Evolutionary conservation across 805 yeast species (phyloP).

Genomic region (Candida nonsorbophila): DNA sequence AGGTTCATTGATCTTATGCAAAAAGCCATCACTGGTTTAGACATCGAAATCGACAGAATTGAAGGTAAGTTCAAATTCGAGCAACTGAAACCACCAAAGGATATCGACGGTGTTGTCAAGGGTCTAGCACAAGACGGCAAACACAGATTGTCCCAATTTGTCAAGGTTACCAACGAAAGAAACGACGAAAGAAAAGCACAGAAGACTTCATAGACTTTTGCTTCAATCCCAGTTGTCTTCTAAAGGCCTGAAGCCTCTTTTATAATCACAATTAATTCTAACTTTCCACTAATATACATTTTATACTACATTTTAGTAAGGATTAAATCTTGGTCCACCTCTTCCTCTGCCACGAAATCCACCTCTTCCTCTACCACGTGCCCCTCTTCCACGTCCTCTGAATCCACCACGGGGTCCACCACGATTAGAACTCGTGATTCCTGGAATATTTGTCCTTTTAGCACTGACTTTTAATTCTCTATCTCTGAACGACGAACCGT

Average conservation of each 20-base stretch:
- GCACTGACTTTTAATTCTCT: constrained; percentile 69
- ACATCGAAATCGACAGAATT: constrained; percentile 41
- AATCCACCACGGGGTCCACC: constrained; percentile 16
- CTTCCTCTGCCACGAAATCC: constrained; percentile 13
- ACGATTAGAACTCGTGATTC: constrained; percentile 35
- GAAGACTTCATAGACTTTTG: too few relatives aligned
- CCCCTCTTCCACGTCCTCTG: constrained; percentile 20
- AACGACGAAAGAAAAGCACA: constrained; percentile 1
- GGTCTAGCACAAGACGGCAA: constrained; percentile 39
- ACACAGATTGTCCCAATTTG: constrained; percentile 21
- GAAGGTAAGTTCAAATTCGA: constrained; percentile 57
- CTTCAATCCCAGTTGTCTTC: neutral
- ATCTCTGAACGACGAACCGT: constrained; percentile 63
- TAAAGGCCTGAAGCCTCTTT: too few relatives aligned
- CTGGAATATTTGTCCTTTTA: constrained; percentile 81
- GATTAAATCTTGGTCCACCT: constrained; percentile 16
- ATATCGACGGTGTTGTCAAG: constrained; percentile 47
- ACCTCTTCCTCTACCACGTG: constrained; percentile 32
- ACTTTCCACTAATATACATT: too few relatives aligned
- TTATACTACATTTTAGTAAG: constrained; percentile 11
- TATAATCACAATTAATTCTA: neutral
- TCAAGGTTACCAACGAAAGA: constrained; percentile 16
- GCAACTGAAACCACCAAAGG: constrained; percentile 41
- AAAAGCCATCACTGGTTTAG: constrained; percentile 52
- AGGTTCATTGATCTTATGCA: constrained; percentile 35